Evolutionary conservation across 2,329 filamentous ascomycete species (phyloP), one percentile per base, ranked within the genome.

Genomic region (Plenodomus lindquistii): DNA sequence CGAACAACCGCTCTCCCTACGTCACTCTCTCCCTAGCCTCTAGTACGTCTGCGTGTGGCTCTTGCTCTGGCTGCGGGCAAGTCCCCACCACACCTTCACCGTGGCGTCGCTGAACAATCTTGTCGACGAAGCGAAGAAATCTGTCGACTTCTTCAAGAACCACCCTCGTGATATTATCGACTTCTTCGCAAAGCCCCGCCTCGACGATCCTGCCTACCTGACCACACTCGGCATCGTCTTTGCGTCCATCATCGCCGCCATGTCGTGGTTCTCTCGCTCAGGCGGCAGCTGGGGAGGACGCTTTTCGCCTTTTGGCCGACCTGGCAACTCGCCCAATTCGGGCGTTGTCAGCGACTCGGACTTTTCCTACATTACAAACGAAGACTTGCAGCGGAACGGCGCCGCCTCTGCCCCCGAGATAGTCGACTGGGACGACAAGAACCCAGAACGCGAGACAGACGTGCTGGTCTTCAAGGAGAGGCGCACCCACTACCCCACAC

Each of bases 311-410:
- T 79, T 80, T 58, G 74, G 75, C 13, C 75, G 77, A 39, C 71
- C 70, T 17, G 58, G 62, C 63, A 70, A 49, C 52, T 70, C 55
- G 52, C 70, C 60, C 18, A 65, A 60, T 43, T 60, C 67, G 15
- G 69, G 85, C 24, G 80, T 85, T 56, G 85, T 92, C 50, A 88
- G 84, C 60, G 87, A 91, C 59, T 83, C 86, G 27, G 88, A 92
- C 74, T 93, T 85, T 71, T 87, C 84, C 67, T 92, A 93, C 76
- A 91, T 92, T 66, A 91, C 88, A n/a, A 85, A 85, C 21, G 84
- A 89, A 62, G 88, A 92, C 63, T 71, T 91, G 34, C 56, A 60
- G 79, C 57, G 71, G 66, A 70, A 70, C 35, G 63, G 69, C 63
- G 60, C 72, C n/a, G 78, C 80, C 53, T 68, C 73, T 18, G 51